phyloP scores from a whole-genome alignment of 2,329 filamentous ascomycete species.

The Colletotrichum sp. region DNA sequence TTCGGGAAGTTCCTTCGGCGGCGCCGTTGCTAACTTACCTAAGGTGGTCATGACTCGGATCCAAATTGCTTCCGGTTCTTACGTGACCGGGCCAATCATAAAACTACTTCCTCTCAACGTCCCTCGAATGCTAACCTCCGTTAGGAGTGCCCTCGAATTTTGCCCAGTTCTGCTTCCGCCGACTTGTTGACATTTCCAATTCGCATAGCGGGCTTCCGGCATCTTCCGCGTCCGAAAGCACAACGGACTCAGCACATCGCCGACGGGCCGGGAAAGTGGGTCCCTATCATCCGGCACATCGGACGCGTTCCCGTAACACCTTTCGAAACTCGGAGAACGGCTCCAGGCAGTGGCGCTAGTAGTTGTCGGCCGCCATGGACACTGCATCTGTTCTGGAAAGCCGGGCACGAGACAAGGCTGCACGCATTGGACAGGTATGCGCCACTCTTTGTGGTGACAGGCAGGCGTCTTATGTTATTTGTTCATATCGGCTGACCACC shows the following conservation, averaged over 20 bases:
- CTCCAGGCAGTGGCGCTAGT: neutral
- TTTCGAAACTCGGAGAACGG: neutral
- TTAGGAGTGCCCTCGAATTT: neutral
- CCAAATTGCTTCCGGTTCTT: slow-evolving; percentile 10
- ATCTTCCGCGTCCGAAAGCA: neutral
- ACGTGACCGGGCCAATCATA: slow-evolving; percentile 16
- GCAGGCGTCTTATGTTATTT: neutral
- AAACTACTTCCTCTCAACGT: neutral
- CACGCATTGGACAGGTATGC: slow-evolving; percentile 7
- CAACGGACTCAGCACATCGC: neutral
- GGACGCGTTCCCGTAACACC: neutral
- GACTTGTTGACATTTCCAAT: neutral
- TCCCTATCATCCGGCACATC: neutral
- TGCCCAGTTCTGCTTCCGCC: neutral
- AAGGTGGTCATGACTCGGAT: slow-evolving; percentile 1
- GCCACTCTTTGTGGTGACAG: neutral
- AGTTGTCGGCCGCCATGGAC: neutral
- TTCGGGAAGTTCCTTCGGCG: slow-evolving; percentile 3
- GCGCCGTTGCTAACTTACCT: neutral
- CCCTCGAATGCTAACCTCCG: neutral
- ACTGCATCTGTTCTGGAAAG: neutral
- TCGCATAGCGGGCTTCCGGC: neutral
- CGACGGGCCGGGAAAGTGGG: slow-evolving; percentile 2
- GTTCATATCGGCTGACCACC: neutral
- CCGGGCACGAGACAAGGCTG: neutral